Evolutionary conservation across 805 yeast species (phyloP).

Genomic region (Myxozyma monticola): DNA sequence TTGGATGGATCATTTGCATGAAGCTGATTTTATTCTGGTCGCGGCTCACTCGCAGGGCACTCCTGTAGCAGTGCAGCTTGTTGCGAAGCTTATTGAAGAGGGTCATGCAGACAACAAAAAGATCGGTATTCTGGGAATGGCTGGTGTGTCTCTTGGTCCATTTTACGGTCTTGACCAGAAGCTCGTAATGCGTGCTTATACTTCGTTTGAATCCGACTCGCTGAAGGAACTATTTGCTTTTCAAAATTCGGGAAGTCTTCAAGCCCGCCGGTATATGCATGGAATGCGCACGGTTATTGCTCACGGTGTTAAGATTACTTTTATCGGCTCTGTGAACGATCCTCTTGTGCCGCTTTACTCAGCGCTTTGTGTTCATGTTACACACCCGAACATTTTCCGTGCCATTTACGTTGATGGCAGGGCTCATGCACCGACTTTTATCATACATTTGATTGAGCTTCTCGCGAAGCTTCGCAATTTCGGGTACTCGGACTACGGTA

Average conservation of each 20-base stretch:
- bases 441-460: conserved; percentile 68
- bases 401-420: conserved; percentile 87
- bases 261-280: conserved; percentile 68
- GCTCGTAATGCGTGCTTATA: conserved; percentile 80
- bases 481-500: conserved; percentile 83
- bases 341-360: conserved; percentile 93
- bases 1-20: conserved; percentile 56
- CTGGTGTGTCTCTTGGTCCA: conserved; percentile 93
- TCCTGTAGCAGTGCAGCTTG: conserved; percentile 79
- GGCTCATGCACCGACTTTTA: conserved; percentile 67
- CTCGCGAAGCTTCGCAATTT: conserved; percentile 72
- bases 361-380: conserved; percentile 74
- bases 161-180: conserved; percentile 86
- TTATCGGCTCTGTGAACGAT: conserved; percentile 88
- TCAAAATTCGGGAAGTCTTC: conserved; percentile 71
- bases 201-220: conserved; percentile 86
- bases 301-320: conserved; percentile 72
- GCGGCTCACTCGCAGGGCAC: conserved; percentile 97
- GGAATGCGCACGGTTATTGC: conserved; percentile 63
- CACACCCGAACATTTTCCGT: conserved; percentile 86
- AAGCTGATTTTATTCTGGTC: conserved; percentile 82
- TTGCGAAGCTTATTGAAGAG: conserved; percentile 69
- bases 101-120: conserved; percentile 48
- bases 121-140: conserved; percentile 85
- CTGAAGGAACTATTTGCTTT: conserved; percentile 83